Base-by-base conservation (phyloP, 2,329 filamentous ascomycete species). In the Ophiobolus disseminans region DNA sequence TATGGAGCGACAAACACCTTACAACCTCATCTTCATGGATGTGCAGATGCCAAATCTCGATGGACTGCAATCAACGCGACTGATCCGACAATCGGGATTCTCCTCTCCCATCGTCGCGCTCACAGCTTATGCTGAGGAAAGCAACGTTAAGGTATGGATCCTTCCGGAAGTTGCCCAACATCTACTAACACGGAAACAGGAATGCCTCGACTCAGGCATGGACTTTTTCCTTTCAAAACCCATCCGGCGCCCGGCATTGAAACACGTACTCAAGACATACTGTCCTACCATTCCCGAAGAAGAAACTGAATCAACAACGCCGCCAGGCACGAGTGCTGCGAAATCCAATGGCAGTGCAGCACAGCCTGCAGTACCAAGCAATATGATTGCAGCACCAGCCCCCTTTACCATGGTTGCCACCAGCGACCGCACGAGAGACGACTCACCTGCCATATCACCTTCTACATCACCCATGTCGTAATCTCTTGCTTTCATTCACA, bases 11-110 rank as follows among this genome's bases (percentile, higher is more conserved):
- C 82, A 86, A 42, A 80, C 82, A 45, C 82, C 82, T 2, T 96
- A 93, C 68, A 90, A 96, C 60, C 80, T 97, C 20, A 93, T 97
- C 55, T 94, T 96, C 67, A 97, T 96, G 92, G 92, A 97, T 63
- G 88, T 96, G 6, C 90, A 85, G 62, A 97, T 97, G 92, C 92
- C 92, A 3, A 95, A 94, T 55, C 82, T 97, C 11, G 91, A 96
- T 65, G 92, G 92, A 1, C 77, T 97, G 19, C 88, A 96, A 69
- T 92, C 88, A 37, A 96, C 92, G 1, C 83, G 87, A 8, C 78
- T 95, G 25, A 96, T 97, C 61, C 85, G 92, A 5, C 80, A 91
- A 68, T 89, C 93, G 78, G 92, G 92, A 1, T 97, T 94, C 73
- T 86, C 83, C 9, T 88, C 89, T 1, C 92, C 92, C 0, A 96